Conservation (phyloP, 1,284 basidiomycete species). For the Rhodotorula sp. region DNA sequence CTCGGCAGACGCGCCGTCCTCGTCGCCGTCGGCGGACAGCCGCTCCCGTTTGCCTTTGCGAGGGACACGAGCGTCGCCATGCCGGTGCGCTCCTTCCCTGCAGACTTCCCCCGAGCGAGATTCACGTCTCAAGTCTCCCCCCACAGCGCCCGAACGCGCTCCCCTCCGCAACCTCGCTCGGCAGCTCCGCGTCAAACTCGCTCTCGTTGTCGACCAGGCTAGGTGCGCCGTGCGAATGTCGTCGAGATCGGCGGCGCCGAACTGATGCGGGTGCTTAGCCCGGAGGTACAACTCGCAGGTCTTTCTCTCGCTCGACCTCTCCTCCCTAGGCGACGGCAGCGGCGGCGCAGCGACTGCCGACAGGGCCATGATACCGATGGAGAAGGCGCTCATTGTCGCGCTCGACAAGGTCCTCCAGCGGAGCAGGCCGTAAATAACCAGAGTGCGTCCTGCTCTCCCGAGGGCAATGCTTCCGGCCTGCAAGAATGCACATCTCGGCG, state of each 20-base stretch:
- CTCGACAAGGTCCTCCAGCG: constrained; percentile 26
- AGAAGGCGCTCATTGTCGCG: constrained; percentile 27
- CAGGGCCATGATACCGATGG: constrained; percentile 17
- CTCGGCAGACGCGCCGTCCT: constrained; percentile 1
- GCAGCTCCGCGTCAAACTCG: constrained; percentile 14
- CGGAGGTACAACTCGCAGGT: constrained; percentile 38
- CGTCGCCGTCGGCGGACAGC: constrained; percentile 21
- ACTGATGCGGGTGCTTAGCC: constrained; percentile 4
- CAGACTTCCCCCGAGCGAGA: background rate
- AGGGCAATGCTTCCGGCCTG: no score
- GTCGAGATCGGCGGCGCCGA: no score
- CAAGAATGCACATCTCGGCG: no score
- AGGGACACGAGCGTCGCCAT: constrained; percentile 32
- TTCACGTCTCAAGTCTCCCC: background rate
- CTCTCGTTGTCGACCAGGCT: constrained; percentile 15
- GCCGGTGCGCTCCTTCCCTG: constrained; percentile 16
- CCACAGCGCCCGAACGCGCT: constrained; percentile 10
- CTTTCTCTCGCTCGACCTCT: constrained; percentile 41
- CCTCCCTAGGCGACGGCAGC: constrained; percentile 11
- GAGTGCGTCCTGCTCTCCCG: background rate
- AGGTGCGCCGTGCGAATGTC: background rate
- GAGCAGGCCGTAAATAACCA: background rate
- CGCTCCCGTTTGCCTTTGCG: constrained; percentile 8
- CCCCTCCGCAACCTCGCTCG: constrained; percentile 12
- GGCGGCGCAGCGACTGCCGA: constrained; percentile 7